Evolutionary conservation across 2,329 filamentous ascomycete species (phyloP).

Genomic region (Aureobasidium pullulans): DNA sequence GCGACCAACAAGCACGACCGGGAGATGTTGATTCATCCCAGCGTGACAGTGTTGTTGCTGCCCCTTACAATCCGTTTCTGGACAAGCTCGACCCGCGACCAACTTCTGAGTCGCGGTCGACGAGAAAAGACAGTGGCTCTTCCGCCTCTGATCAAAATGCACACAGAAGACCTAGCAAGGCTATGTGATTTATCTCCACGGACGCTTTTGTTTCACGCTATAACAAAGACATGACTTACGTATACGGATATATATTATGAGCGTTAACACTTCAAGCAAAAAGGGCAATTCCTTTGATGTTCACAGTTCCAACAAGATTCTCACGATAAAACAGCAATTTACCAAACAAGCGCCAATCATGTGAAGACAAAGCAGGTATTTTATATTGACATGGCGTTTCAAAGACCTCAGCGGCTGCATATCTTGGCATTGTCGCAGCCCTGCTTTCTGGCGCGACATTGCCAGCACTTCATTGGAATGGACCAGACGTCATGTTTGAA

Average conservation of each 20-base stretch:
- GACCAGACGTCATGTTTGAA: constrained; percentile 11
- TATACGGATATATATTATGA: constrained; percentile 3
- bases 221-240: constrained; percentile 11
- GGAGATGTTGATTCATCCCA: constrained; percentile 22
- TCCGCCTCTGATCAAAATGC: constrained; percentile 3
- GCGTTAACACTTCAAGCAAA: neutral
- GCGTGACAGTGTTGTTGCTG: constrained; percentile 46
- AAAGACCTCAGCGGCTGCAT: constrained; percentile 7
- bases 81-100: constrained; percentile 39
- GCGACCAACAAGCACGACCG: constrained; percentile 66
- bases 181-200: neutral
- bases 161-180: neutral
- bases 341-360: neutral
- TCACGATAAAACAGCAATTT: neutral
- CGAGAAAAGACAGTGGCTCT: constrained; percentile 16
- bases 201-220: neutral
- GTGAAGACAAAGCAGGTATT: constrained; percentile 1
- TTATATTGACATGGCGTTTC: constrained; percentile 10
- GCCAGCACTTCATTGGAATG: constrained; percentile 10
- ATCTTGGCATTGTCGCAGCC: constrained; percentile 12
- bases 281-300: neutral
- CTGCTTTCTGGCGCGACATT: constrained; percentile 8
- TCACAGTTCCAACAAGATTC: neutral
- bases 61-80: constrained; percentile 53
- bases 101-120: neutral